Evolutionary conservation across 805 yeast genomes (phyloP), one percentile per base, ranked within the genome.

Genomic region (Starmerella riodocensis): DNA sequence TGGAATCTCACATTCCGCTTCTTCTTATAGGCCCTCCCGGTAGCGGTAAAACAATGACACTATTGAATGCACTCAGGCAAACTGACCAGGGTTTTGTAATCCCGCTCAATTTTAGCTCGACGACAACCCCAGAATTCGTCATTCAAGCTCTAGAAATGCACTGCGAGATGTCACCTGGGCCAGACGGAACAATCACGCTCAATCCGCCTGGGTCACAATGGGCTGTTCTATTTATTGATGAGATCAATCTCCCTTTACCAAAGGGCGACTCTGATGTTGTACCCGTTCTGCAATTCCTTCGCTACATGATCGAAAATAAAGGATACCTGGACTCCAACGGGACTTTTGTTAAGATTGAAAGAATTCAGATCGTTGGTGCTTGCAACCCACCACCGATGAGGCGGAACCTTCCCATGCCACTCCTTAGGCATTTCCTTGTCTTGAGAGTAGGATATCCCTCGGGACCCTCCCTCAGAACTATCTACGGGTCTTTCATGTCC

Each of bases 21-120:
- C 63, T 88, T 21, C 63, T 88, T 18, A 84, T 94, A 59, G 97
- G 97, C 2, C 97, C 97, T 0, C 96, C 97, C 0, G 97, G 97
- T 4, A 79, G 95, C 0, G 97, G 97, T 42, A 88, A 88, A 55
- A 86, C 97, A 0, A 86, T 88, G 97, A 75, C 86, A 0, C 59
- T 88, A 16, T 67, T 82, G 48, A 73, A 77, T 34, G 76, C 84
- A 0, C 54, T 88, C 29, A 62, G 81, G 38, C 66, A 78, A 0
- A 67, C 76, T 0, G 65, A 69, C 13, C 46, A 46, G 22, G 63
- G 74, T 42, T 79, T 74, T 17, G 61, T 84, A 2, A 66, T 75
- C 3, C 73, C 83, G 4, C 56, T 88, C 49, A 88, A 84, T 50
- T 84, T 86, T 51, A 83, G 94, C 1, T 81, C 81, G 46, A 85